Conservation (phyloP, 257 asterid species). For the Eustoma russellianum region DNA sequence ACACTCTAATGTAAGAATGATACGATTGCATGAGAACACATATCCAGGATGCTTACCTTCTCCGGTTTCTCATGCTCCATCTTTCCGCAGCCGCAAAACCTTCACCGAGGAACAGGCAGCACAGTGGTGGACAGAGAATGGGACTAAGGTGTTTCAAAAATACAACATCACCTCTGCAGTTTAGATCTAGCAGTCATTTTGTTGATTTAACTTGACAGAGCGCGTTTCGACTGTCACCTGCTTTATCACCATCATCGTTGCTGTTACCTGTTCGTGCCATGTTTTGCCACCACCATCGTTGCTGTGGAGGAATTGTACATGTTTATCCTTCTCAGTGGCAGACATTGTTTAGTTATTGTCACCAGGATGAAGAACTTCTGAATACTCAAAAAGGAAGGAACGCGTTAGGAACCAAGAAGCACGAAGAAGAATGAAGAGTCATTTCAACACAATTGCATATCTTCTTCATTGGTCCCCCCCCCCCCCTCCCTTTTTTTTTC, state of each 20-base stretch:
- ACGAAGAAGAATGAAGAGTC: no score
- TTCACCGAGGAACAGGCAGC: conserved; percentile 83
- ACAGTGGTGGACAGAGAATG: conserved; percentile 84
- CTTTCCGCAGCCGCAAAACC: conserved; percentile 51
- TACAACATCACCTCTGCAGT: conserved; percentile 33
- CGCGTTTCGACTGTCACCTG: no score
- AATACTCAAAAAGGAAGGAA: no score
- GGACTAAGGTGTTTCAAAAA: conserved; percentile 41
- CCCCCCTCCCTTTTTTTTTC: no score
- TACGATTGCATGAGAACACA: no score
- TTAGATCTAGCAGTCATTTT: background rate
- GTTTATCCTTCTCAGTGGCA: background rate
- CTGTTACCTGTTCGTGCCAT: no score
- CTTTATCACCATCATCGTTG: no score
- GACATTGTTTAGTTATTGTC: background rate
- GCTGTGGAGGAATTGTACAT: background rate
- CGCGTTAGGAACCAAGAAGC: no score
- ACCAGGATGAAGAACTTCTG: background rate
- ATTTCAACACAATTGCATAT: no score
- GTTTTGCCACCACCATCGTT: background rate
- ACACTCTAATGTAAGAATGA: no score
- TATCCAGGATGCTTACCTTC: background rate
- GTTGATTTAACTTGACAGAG: no score
- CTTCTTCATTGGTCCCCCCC: no score
- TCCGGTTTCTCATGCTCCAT: background rate